Evolutionary conservation across 2,329 filamentous ascomycete genomes (phyloP), one percentile per base, ranked within the genome.

Genomic region (Madurella fahalii): DNA sequence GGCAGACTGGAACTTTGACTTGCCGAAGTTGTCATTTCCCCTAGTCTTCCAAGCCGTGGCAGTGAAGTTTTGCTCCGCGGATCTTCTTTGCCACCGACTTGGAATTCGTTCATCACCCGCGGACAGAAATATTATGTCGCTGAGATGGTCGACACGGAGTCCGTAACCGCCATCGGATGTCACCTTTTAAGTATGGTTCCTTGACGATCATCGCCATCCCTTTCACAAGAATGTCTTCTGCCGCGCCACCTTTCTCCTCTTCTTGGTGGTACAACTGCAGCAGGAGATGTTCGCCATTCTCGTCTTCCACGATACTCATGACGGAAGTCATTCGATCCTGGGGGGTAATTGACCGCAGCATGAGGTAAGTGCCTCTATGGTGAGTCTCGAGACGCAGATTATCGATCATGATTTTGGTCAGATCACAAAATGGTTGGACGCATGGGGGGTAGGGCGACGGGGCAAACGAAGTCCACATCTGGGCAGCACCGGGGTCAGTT

Each of bases 141-240:
- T 74, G 15, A 76, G 60, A 61, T 83, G 80, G 53, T 83, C 80
- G 7, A 81, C 75, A 5, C 78, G 71, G 20, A 83, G 34, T 0
- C 66, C 69, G 61, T 77, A 78, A 0, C 65, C 46, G 2, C 73
- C 73, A 30, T 74, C 64, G 0, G 62, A 64, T 20, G 68, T 68
- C 0, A 62, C 31, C 57, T 76, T 76, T 79, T 59, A 82, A 72
- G 59, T 74, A 83, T 0, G 79, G 79, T 53, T 83, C 79, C 57
- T 82, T 84, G 30, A 83, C 50, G 30, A 82, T 42, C 39, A 58
- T 13, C 1, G 47, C 43, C 3, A 2, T 25, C 1, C 68, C 66
- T 5, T 65, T 50, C 0, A 61, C 54, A 2, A 81, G 48, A 0
- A 72, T 60, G 5, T 74, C 63, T 4, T 69, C 58, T 11, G 34